Base-by-base conservation (phyloP, 2,329 filamentous ascomycete genomes). In the Plectosphaerella cucumerina region DNA sequence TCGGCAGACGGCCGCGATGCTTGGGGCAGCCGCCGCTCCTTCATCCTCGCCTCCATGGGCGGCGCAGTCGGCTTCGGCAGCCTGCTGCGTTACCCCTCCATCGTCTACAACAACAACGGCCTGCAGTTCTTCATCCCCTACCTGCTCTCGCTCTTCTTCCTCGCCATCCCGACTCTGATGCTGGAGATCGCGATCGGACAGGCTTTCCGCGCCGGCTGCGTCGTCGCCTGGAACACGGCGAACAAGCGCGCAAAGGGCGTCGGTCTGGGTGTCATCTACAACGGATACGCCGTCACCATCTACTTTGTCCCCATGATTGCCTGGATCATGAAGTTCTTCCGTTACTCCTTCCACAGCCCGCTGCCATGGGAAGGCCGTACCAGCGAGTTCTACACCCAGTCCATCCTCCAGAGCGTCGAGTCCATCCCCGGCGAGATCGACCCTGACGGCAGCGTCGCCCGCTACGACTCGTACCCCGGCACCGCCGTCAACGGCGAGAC, bases 141-240 rank as follows among this genome's bases (percentile, higher is more conserved):
- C 52, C 55, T 78, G 9, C 62, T 80, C 6, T 75, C 77, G 0
- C 68, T 81, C 5, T 71, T 76, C 50, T 60, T 77, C 11, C 67
- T 82, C 39, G 78, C 77, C 12, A 80, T 81, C 18, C 78, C 78
- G 0, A 70, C 75, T 0, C 68, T 81, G 10, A 70, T 78, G 6
- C 70, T 81, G 21, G 77, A 82, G 55, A 77, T 81, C 48, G 86
- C 85, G 33, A 87, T 88, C 34, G 89, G 89, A 47, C 87, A 80
- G 53, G 76, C 77, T 1, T 80, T 80, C 55, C 75, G 78, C 3
- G 75, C 74, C 22, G 76, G 76, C 14, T 71, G 69, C 1, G 72
- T 78, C n/a, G 71, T 78, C 34, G 75, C 77, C 1, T 80, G 67
- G 58, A 72, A 75, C 56, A 76, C 74, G 34, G 67, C 79, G 48